Evolutionary conservation across 176 grass and related monocot species (phyloP), one percentile per base, ranked within the genome.

Genomic region (Secale cereale): DNA sequence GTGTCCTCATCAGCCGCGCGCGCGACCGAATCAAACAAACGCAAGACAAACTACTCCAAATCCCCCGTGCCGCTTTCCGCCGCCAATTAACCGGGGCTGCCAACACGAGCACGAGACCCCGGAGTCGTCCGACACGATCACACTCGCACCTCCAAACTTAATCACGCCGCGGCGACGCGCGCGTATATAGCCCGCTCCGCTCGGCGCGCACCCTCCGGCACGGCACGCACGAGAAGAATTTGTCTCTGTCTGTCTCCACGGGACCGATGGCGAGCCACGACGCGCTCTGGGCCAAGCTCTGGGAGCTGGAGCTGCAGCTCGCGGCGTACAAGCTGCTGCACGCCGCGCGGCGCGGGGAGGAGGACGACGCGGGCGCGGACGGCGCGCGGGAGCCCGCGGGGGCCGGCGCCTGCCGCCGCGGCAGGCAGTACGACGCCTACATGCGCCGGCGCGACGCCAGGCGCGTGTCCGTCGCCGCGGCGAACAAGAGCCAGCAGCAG

Each of bases 361-460:
- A 13, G 6, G 74, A 2, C 1, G 57, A 31, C 5, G 70, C 6
- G 23, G 19, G 5, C 10, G 35, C 13, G 25, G 63, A 56, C 3
- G 28, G 3, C 62, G 19, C 14, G 14, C 25, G 32, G 12, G 56
- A 16, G 22, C 1, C 32, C n/a, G 59, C 62, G 46, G 64, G 30
- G 20, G 25, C 26, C 2, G 46, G 68, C 17, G 54, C 43, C 1
- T 41, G 78, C n/a, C 65, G 87, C 65, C 82, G 85, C 17, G 93
- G 93, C 63, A 83, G 83, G 61, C 72, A 81, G 76, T 95, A 95
- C 65, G 90, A 88, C 4, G 81, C 76, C 10, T 95, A 95, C 69
- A 84, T 88, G 88, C 85, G 84, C 71, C 89, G 73, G 13, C 86
- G 93, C 25, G 88, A 91, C 30, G 86, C 86, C 56, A 92, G 85